Evolutionary conservation across 2,329 filamentous ascomycete species (phyloP).

Genomic region (Mycocentrospora acerina): DNA sequence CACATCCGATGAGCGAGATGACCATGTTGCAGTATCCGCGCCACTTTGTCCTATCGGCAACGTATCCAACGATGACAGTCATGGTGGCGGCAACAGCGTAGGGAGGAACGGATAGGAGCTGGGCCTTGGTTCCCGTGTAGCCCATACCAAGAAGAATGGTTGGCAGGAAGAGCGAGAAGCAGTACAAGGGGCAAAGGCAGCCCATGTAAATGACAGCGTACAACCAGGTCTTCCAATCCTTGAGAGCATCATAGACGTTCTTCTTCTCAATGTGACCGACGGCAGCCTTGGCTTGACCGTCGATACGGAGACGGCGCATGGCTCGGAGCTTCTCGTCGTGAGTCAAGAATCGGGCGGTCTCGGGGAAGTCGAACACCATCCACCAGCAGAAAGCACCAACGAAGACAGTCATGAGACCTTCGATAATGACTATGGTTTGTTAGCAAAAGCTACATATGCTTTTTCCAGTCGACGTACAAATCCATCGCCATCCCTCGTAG

Average conservation of each 20-base stretch:
- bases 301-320: conserved; percentile 64
- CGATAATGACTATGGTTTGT: conserved; percentile 34
- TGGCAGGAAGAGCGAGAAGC: conserved; percentile 44
- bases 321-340: conserved; percentile 58
- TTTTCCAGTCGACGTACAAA: conserved; percentile 24
- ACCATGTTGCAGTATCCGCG: conserved; percentile 80
- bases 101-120: conserved; percentile 74
- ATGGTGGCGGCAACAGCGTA: conserved; percentile 71
- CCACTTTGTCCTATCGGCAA: conserved; percentile 71
- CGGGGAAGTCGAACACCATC: conserved; percentile 66
- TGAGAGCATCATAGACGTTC: conserved; percentile 47
- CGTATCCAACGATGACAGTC: conserved; percentile 69
- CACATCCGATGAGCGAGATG: conserved; percentile 69
- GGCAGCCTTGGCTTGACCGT: conserved; percentile 69
- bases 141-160: conserved; percentile 52
- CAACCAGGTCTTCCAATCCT: conserved; percentile 52
- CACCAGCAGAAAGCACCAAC: conserved; percentile 48
- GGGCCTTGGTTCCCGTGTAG: conserved; percentile 63
- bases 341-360: conserved; percentile 59
- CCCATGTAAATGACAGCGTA: conserved; percentile 66
- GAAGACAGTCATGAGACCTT: conserved; percentile 40
- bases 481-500: conserved; percentile 44
- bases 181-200: conserved; percentile 50
- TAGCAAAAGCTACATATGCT: conserved; percentile 6
- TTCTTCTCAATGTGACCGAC: conserved; percentile 37